Percentiles rank a stretch among this genome's conserved stretches.
phyloP scores from a whole-genome alignment of 2,329 filamentous ascomycete species.

The Cytospora mali region DNA sequence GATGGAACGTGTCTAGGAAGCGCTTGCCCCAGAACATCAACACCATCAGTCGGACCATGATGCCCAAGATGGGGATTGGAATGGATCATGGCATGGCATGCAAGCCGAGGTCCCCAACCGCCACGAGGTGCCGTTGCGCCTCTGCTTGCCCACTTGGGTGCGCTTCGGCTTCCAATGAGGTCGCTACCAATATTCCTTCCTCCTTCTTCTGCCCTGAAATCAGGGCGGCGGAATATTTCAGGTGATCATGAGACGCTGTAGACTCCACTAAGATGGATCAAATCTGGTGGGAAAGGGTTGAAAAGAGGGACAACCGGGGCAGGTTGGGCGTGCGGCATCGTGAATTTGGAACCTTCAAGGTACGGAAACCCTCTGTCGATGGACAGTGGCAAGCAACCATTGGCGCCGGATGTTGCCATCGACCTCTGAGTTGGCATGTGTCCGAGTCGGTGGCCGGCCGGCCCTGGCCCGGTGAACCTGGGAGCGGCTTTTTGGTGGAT shows the following conservation, averaged over 20 bases:
- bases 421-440: constrained; percentile 20
- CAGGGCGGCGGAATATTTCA: constrained; percentile 20
- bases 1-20: not conserved
- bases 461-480: constrained; percentile 17
- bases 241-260: constrained; percentile 24
- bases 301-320: not conserved
- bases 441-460: constrained; percentile 23
- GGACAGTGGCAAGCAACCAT: constrained; percentile 15
- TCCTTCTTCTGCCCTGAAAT: constrained; percentile 23
- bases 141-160: not conserved
- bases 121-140: constrained; percentile 13
- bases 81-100: not conserved
- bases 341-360: constrained; percentile 14
- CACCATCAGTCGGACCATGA: not conserved
- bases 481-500: constrained; percentile 10
- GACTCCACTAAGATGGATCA: constrained; percentile 12
- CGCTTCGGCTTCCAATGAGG: constrained; percentile 17
- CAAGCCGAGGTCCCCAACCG: constrained; percentile 16
- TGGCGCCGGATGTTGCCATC: constrained; percentile 20
- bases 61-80: not conserved
- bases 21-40: not conserved
- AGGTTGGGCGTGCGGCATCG: constrained; percentile 13
- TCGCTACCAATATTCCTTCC: constrained; percentile 18
- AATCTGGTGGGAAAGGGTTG: constrained; percentile 24
- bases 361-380: constrained; percentile 1